Evolutionary conservation across 805 yeast genomes (phyloP).

Genomic region (Candida ficus): DNA sequence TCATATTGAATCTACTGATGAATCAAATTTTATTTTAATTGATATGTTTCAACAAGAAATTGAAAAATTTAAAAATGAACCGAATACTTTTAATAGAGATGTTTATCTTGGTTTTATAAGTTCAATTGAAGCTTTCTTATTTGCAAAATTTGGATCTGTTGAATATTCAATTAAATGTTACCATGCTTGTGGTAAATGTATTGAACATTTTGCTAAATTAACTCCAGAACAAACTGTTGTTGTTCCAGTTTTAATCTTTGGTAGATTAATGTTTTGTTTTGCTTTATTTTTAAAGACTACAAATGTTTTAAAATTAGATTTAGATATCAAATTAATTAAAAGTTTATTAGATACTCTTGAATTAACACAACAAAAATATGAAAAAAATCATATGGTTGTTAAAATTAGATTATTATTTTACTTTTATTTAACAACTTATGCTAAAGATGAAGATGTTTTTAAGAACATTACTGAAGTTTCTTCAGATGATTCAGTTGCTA

Average conservation of each 20-base stretch:
- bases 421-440: slow-evolving; percentile 25
- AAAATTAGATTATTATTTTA: slow-evolving; percentile 22
- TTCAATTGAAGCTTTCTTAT: slow-evolving; percentile 24
- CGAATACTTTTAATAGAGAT: slow-evolving; percentile 9
- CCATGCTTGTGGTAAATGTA: slow-evolving; percentile 17
- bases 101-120: slow-evolving; percentile 17
- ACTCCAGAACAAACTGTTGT: slow-evolving; percentile 13
- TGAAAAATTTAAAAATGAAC: slow-evolving; percentile 7
- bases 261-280: slow-evolving; percentile 25
- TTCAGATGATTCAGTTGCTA: slow-evolving; percentile 12
- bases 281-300: slow-evolving; percentile 22
- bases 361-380: slow-evolving; percentile 12
- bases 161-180: slow-evolving; percentile 19
- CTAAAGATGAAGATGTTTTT: slow-evolving; percentile 23
- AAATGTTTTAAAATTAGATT: slow-evolving; percentile 16
- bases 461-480: slow-evolving; percentile 15
- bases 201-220: slow-evolving; percentile 14
- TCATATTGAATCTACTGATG: slow-evolving; percentile 13
- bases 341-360: slow-evolving; percentile 14
- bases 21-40: slow-evolving; percentile 16
- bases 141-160: slow-evolving; percentile 15
- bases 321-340: slow-evolving; percentile 15
- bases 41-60: slow-evolving; percentile 16
- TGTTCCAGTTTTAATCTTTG: slow-evolving; percentile 21
- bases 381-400: slow-evolving; percentile 17